Evolutionary conservation across 331 rosid species (phyloP).

Genomic region (Acacia pycnantha): DNA sequence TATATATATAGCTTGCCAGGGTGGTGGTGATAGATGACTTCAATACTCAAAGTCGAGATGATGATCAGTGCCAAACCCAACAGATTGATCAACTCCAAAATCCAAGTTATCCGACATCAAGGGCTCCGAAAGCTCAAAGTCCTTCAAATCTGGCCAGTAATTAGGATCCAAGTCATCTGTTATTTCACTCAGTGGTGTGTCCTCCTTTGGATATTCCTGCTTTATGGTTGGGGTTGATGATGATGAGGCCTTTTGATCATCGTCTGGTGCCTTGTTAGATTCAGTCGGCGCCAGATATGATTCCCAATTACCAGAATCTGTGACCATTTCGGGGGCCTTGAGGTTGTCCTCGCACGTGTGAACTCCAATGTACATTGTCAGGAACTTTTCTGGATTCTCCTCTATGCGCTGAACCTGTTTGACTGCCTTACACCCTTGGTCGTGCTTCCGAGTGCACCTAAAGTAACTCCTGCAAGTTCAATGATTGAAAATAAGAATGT

Average conservation of each 20-base stretch:
- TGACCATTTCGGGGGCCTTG: constrained; percentile 45
- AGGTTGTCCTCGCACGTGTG: constrained; percentile 62
- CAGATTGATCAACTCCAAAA: constrained; percentile 32
- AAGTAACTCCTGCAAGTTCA: constrained; percentile 67
- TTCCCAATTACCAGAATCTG: constrained; percentile 24
- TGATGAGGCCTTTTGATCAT: neutral
- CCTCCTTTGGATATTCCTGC: constrained; percentile 43
- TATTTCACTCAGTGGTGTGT: constrained; percentile 32
- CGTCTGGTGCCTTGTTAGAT: constrained; percentile 22
- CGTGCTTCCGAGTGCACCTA: constrained; percentile 72
- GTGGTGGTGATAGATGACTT: neutral
- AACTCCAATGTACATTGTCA: constrained; percentile 57
- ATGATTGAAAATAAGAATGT: neutral
- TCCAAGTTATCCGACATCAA: constrained; percentile 26
- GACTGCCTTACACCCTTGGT: constrained; percentile 67
- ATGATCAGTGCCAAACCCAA: constrained; percentile 28
- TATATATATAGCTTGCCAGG: neutral
- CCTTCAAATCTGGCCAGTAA: constrained; percentile 63
- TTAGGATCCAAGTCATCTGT: constrained; percentile 37
- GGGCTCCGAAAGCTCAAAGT: constrained; percentile 35
- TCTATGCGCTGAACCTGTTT: constrained; percentile 70
- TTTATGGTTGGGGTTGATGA: constrained; percentile 15
- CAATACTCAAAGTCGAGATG: constrained; percentile 38
- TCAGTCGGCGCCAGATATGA: constrained; percentile 18
- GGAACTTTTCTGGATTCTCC: constrained; percentile 48